phyloP scores from a whole-genome alignment of 176 grass and related monocot genomes.

The Zizania latifolia region DNA sequence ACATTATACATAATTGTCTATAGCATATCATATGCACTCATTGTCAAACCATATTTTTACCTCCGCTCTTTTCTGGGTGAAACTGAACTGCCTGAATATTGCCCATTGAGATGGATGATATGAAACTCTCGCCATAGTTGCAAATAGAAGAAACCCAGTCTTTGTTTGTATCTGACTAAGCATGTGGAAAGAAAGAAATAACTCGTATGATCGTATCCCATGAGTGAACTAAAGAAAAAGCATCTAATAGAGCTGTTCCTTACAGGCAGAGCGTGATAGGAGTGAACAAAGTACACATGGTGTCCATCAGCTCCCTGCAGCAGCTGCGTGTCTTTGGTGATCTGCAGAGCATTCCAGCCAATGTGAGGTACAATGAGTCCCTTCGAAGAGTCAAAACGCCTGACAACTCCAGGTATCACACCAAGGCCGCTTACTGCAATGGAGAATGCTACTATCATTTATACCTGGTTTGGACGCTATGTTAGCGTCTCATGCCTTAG shows the following conservation, averaged over 20 bases:
- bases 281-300: conserved; percentile 99
- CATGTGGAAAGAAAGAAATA: conserved; percentile 29
- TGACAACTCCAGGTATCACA: conserved; percentile 81
- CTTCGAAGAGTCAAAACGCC: conserved; percentile 75
- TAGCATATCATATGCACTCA: not conserved
- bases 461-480: too few relatives aligned
- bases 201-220: conserved; percentile 41
- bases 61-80: conserved; percentile 98
- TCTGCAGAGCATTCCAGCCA: conserved; percentile 89
- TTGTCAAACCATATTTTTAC: conserved; percentile 35
- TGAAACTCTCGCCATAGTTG: conserved; percentile 73
- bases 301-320: conserved; percentile 69
- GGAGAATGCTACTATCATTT: conserved; percentile 19
- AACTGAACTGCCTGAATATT: conserved; percentile 94
- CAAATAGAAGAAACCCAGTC: conserved; percentile 90
- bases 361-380: conserved; percentile 92
- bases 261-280: conserved; percentile 74
- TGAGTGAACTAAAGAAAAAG: conserved; percentile 9
- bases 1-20: not conserved
- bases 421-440: conserved; percentile 79
- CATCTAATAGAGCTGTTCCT: not conserved
- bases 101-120: conserved; percentile 90
- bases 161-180: conserved; percentile 81
- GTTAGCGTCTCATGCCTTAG: too few relatives aligned
- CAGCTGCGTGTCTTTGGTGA: conserved; percentile 72